phyloP scores from a whole-genome alignment of 1,284 basidiomycete genomes.

The Ustilago loliicola region DNA sequence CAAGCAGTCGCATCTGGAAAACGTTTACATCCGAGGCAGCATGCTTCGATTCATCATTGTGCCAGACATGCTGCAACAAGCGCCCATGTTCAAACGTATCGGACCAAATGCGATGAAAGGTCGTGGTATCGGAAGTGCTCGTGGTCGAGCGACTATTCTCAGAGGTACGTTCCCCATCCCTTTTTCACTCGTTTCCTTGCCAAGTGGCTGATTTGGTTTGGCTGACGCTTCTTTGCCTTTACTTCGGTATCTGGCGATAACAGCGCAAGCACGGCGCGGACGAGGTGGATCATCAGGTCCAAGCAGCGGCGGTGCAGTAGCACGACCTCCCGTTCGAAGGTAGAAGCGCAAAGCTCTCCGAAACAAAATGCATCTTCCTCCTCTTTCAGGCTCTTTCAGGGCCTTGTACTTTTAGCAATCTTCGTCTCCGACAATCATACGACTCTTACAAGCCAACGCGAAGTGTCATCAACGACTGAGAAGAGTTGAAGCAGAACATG shows the following conservation, averaged over 20 bases:
- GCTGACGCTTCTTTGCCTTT: not conserved
- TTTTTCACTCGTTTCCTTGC: too few relatives aligned
- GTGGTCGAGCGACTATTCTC: constrained; percentile 96
- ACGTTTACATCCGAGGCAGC: constrained; percentile 97
- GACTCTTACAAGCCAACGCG: constrained; percentile 3
- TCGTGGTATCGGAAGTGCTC: constrained; percentile 96
- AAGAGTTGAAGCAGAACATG: not conserved
- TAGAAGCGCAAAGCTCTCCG: constrained; percentile 6
- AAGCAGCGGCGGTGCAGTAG: constrained; percentile 9
- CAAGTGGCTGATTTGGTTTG: not conserved
- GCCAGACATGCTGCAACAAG: constrained; percentile 98
- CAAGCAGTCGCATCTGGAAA: constrained; percentile 98
- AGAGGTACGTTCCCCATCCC: constrained; percentile 73
- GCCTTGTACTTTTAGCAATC: constrained; percentile 41
- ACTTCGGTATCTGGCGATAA: not conserved
- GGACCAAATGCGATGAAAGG: constrained; percentile 99
- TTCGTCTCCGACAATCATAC: constrained; percentile 3
- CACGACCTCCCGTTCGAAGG: constrained; percentile 41
- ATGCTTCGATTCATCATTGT: constrained; percentile 96
- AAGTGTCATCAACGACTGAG: too few relatives aligned
- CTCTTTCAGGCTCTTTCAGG: not conserved
- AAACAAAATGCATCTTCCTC: not conserved
- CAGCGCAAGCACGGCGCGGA: constrained; percentile 56
- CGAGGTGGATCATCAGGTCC: constrained; percentile 37
- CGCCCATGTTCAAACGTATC: constrained; percentile 99